Base-by-base conservation (phyloP, 306 rosid genomes). In the Dryas alaskensis region DNA sequence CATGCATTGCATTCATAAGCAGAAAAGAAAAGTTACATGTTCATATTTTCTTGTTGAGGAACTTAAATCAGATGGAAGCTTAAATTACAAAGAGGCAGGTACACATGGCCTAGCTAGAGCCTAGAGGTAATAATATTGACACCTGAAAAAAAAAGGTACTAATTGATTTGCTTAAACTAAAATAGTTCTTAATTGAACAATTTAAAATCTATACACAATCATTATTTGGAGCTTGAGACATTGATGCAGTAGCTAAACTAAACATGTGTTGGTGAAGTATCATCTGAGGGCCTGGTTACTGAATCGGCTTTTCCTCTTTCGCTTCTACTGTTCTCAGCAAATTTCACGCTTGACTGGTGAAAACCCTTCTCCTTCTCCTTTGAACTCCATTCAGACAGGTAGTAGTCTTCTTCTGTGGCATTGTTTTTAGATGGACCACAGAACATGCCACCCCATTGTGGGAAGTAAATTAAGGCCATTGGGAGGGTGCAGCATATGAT, bases 381-480 rank as follows among this genome's bases (percentile, higher is more conserved):
- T 22, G 87, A 60, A 71, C 64, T 86, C 97, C 96, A 93, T 71
- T 91, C 97, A 0, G 85, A 65, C 70, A 87, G 10, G 78, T 93
- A 93, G 22, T 93, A 93, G 27, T 91, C 98, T 73, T 88, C 94
- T 62, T 93, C 98, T 0, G 91, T 66, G 5, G 78, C 79, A 4
- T 67, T 81, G 17, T 73, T 81, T 17, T 72, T 73, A 1, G 92
- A 75, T 9, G 90, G 98, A 8, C 97, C 94, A 19, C 60, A 76
- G 8, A 91, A 55, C 94, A 93, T 89, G 8, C 98, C 89, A 6
- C 98, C 98, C 98, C 98, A 91, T 60, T 89, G 97, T 3, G 97
- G 98, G 69, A 91, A 93, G 48, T 86, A 72, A 10, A 93, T 82
- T 8, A 91, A 67, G 51, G 73, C 43, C 12, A 91, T 40, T 13